Conservation (phyloP, 805 yeast species). For the Cyberlindnera americana region DNA sequence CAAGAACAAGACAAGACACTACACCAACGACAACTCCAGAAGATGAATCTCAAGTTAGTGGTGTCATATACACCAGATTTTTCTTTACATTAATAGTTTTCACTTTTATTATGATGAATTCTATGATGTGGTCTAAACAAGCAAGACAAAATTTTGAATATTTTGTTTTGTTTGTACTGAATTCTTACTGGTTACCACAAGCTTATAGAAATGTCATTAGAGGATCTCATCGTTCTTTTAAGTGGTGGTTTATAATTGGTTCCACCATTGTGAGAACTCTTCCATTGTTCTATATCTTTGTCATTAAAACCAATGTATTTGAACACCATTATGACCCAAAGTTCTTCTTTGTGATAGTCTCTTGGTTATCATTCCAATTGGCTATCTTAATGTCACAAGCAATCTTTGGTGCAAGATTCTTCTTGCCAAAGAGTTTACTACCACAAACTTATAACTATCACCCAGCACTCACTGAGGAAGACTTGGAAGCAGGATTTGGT, state of each 20-base stretch:
- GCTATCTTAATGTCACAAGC: conserved; percentile 58
- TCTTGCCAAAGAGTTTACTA: conserved; percentile 67
- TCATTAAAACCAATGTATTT: conserved; percentile 54
- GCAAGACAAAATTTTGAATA: conserved; percentile 58
- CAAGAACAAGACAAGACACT: too few relatives aligned
- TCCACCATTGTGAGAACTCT: conserved; percentile 56
- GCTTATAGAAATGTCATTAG: conserved; percentile 70
- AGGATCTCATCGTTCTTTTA: conserved; percentile 62
- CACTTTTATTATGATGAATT: conserved; percentile 53
- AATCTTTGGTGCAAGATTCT: conserved; percentile 74
- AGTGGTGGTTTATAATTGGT: conserved; percentile 74
- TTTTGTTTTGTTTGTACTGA: conserved; percentile 44
- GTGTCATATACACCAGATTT: conserved; percentile 55
- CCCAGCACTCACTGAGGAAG: conserved; percentile 54
- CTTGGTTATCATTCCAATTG: conserved; percentile 64
- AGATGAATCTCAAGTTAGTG: conserved; percentile 54
- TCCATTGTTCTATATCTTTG: conserved; percentile 64
- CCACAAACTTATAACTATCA: conserved; percentile 89
- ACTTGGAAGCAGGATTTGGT: conserved; percentile 61
- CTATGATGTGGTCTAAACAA: conserved; percentile 59
- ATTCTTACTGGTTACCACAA: conserved; percentile 88
- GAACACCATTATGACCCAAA: conserved; percentile 61
- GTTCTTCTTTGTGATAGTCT: conserved; percentile 42
- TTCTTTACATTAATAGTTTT: conserved; percentile 51
- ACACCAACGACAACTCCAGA: conserved; percentile 21